Evolutionary conservation across 306 rosid genomes (phyloP), one percentile per base, ranked within the genome.

Genomic region (Vigna reflexopilosa): DNA sequence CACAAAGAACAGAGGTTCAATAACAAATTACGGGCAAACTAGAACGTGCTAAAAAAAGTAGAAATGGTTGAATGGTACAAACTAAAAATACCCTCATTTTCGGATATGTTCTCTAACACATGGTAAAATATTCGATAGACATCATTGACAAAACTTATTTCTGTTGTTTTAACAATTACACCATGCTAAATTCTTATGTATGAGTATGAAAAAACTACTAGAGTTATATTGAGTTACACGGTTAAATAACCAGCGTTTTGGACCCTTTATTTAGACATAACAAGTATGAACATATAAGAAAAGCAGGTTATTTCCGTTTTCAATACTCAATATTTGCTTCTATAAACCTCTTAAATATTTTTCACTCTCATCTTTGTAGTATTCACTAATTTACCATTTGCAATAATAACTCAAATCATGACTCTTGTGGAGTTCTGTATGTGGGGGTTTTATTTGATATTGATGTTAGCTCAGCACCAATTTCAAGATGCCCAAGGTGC

Each of bases 341-440:
- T 76, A 69, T 76, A 82, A 62, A 38, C 34, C 19, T 68, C 50
- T 26, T 38, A 2, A 2, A 32, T 20, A 16, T 32, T 24, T 76
- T 14, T 52, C 48, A 32, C 8, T 51, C n/a, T 68, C 32, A 62
- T 70, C 20, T 17, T 44, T 30, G 40, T 63, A 3, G 45, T 22
- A 42, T 59, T 26, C 9, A 51, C 34, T 4, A 63, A 32, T 40
- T 68, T 38, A 47, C 47, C n/a, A 51, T 7, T 51, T 47, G 14
- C 59, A 28, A 65, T 16, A 36, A 62, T 16, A 36, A 62, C 62
- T 69, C n/a, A 20, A 71, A 69, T 70, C 69, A 89, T 80, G 90
- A 85, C 34, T 65, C 54, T 47, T 70, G 59, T 78, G 52, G 1
- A 32, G 58, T 75, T 84, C 47, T 49, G 51, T 2, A 49, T 17